Evolutionary conservation across 768 basidiomycete genomes (phyloP).

Genomic region (Leucocoprinus leucothites): DNA sequence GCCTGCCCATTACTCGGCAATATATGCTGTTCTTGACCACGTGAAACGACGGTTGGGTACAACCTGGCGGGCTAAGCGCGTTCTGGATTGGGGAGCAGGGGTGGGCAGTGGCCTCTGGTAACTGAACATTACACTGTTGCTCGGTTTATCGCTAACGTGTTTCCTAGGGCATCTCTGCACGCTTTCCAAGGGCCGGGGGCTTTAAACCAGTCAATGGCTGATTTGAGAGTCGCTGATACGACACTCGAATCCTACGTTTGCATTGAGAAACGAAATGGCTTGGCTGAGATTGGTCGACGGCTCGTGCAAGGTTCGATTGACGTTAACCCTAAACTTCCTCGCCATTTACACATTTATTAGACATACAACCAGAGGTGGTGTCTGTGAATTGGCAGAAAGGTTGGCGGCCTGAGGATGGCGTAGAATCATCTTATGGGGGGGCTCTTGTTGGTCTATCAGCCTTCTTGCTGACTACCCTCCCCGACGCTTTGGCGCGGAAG

Average conservation of each 20-base stretch:
- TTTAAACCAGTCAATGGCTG: conserved; percentile 22
- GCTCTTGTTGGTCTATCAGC: conserved; percentile 76
- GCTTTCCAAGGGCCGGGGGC: conserved; percentile 49
- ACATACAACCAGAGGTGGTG: conserved; percentile 31
- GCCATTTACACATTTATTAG: conserved; percentile 15
- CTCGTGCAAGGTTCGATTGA: conserved; percentile 49
- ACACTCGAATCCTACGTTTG: conserved; percentile 63
- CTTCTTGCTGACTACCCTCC: conserved; percentile 78
- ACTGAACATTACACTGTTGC: conserved; percentile 15
- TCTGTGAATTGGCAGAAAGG: conserved; percentile 53
- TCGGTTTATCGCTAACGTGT: conserved; percentile 11
- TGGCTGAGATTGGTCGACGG: conserved; percentile 63
- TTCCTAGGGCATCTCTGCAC: conserved; percentile 60
- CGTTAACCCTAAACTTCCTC: neutral
- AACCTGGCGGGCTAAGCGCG: conserved; percentile 53
- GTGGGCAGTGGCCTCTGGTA: conserved; percentile 85
- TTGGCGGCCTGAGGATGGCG: conserved; percentile 45
- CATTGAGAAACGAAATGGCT: conserved; percentile 74
- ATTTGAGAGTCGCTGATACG: conserved; percentile 42
- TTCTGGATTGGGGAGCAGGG: conserved; percentile 85
- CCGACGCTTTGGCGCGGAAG: conserved; percentile 58
- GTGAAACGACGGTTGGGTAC: conserved; percentile 60
- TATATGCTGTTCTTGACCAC: conserved; percentile 70
- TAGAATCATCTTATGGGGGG: conserved; percentile 39
- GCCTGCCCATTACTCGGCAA: conserved; percentile 82